Percentiles rank a stretch among this genome's conserved stretches.
Evolutionary conservation across 1,284 basidiomycete species (phyloP).

Genomic region (Clitocybe nebularis): DNA sequence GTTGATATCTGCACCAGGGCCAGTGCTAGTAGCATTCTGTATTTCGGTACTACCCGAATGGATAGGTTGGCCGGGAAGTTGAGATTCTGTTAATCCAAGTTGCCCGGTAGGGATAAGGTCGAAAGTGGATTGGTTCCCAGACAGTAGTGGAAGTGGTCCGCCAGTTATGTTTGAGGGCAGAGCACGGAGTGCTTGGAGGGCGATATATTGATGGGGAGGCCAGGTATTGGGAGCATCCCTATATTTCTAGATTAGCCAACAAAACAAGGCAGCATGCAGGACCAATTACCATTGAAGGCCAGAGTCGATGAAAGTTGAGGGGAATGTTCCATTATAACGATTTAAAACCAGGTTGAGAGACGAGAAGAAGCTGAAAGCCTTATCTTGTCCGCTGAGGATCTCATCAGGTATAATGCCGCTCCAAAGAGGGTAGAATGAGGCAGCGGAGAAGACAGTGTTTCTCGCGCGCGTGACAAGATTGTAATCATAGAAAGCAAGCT

Average conservation of each 20-base stretch:
- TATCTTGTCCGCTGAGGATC: conserved; percentile 49
- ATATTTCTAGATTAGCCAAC: not conserved
- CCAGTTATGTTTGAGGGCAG: conserved; percentile 67
- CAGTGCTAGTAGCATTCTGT: conserved; percentile 49
- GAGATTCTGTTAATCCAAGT: conserved; percentile 61
- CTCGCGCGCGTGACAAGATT: conserved; percentile 66
- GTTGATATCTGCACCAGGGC: conserved; percentile 58
- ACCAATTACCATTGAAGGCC: conserved; percentile 74
- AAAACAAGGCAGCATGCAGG: not conserved
- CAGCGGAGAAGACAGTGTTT: conserved; percentile 62
- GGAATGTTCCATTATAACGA: conserved; percentile 81
- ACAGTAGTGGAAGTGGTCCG: conserved; percentile 44
- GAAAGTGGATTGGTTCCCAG: conserved; percentile 54
- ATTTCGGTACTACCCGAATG: conserved; percentile 28
- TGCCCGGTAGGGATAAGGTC: conserved; percentile 71
- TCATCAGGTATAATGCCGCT: conserved; percentile 78
- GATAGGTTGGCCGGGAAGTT: conserved; percentile 67
- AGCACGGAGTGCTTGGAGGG: conserved; percentile 72
- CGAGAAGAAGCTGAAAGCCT: conserved; percentile 73
- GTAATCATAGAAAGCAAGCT: conserved; percentile 88
- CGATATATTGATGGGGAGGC: conserved; percentile 87
- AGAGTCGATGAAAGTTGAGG: conserved; percentile 69
- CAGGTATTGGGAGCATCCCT: conserved; percentile 78
- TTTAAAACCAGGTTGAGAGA: conserved; percentile 75
- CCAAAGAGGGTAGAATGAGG: conserved; percentile 87